Conservation (phyloP, 345 rosid genomes). For the Salix suchowensis region DNA sequence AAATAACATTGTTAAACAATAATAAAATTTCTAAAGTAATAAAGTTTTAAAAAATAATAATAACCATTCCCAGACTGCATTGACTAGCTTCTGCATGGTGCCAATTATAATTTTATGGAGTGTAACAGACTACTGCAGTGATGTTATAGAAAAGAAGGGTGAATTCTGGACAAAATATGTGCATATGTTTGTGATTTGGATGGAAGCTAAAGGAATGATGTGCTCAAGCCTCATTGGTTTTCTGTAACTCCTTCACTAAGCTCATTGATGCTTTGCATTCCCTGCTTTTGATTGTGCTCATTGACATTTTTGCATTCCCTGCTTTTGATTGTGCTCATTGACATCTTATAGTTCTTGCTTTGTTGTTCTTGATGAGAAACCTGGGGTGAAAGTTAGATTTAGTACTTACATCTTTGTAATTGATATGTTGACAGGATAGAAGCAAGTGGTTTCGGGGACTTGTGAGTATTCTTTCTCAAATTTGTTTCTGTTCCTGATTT, state of each 20-base stretch:
- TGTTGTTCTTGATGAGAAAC: constrained; percentile 6
- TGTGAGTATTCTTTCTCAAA: constrained; percentile 48
- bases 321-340: not conserved
- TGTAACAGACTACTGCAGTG: not conserved
- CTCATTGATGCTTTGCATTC: not conserved
- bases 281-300: not conserved
- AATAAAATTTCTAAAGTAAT: not conserved
- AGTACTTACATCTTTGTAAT: constrained; percentile 19
- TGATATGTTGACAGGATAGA: constrained; percentile 53
- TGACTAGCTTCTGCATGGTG: not conserved
- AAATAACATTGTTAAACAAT: not conserved
- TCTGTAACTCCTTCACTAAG: not conserved
- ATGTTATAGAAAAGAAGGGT: not conserved
- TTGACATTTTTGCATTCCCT: too few species aligned
- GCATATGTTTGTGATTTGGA: not conserved
- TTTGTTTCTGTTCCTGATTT: not conserved
- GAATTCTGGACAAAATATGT: not conserved
- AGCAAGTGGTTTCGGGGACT: constrained; percentile 67
- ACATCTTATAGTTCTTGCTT: not conserved
- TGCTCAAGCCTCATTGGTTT: not conserved
- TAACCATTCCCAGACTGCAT: not conserved
- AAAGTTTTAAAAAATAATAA: not conserved
- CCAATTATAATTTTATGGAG: not conserved
- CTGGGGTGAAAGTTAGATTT: not conserved
- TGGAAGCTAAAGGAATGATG: not conserved